A percentile compares a stretch with the other conserved stretches of the same genome.
These are phyloP conservation scores for Magnolia changhungtana DNA, from an alignment of 164 flowering plant genomes.

Conservation along the genomic window DNA sequence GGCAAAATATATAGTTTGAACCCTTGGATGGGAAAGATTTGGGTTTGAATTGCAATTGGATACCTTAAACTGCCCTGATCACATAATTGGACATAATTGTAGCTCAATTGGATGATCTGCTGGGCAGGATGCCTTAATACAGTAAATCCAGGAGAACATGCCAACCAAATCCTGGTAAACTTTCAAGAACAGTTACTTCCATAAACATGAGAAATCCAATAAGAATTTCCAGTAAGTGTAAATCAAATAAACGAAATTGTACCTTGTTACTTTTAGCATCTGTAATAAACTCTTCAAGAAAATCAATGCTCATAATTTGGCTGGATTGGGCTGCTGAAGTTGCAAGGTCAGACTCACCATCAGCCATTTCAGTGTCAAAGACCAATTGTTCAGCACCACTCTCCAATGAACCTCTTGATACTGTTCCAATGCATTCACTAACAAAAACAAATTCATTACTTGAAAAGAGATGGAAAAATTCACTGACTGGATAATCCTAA, in stretches of 20 bases:
- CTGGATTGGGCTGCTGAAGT: slow-evolving; percentile 29
- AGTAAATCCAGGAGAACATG: too few relatives aligned
- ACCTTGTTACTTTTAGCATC: slow-evolving; percentile 90
- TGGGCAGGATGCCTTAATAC: not conserved
- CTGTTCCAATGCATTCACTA: slow-evolving; percentile 17
- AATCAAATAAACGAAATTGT: not conserved
- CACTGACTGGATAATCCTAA: too few relatives aligned
- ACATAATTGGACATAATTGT: not conserved
- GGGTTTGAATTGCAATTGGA: not conserved
- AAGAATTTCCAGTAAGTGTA: not conserved
- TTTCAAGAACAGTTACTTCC: not conserved
- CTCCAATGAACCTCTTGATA: slow-evolving; percentile 14
- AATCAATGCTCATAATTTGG: slow-evolving; percentile 42
- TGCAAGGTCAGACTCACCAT: slow-evolving; percentile 20
- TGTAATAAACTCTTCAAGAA: slow-evolving; percentile 58
- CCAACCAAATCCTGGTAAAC: not conserved
- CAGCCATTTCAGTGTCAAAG: slow-evolving; percentile 19
- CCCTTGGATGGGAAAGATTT: not conserved
- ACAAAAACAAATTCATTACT: too few relatives aligned
- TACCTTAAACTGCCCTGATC: not conserved
- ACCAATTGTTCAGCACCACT: slow-evolving; percentile 17
- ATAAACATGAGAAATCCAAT: not conserved
- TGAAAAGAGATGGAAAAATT: too few relatives aligned
- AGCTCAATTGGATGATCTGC: not conserved
- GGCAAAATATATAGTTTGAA: not conserved